Evolutionary conservation across 352 stramenopile genomes (phyloP), one percentile per base, ranked within the genome.

Genomic region (Peronospora destructor): DNA sequence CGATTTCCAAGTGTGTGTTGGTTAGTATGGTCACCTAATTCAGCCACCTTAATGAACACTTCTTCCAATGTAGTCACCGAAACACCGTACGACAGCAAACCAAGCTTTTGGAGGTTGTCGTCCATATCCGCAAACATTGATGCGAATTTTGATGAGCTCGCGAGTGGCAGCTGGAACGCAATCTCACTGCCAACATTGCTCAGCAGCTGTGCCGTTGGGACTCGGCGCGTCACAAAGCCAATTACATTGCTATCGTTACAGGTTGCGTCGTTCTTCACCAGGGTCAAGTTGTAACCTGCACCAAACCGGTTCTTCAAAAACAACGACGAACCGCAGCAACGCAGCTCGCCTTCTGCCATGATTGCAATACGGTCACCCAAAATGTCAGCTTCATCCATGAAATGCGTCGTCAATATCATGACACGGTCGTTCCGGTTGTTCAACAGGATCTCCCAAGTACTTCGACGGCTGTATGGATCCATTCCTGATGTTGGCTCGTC

Each of bases 401-500:
- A 98, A 53, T 98, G 95, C 14, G 90, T 97, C 11, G 86, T 97
- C 10, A 97, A 46, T 21, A 97, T 63, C 51, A 96, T 93, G 28
- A 91, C 59, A 23, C 73, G 66, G 38, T 76, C 67, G 42, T 79
- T 60, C 12, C 73, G 60, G 30, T 71, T 75, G 61, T 80, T 79
- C 29, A 81, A 40, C 42, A 86, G 52, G 19, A 95, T 71, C 30
- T 93, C 65, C 87, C 88, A 97, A 52, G 97, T 79, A 43, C 97
- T 97, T 28, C 95, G 75, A 43, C 95, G 75, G 49, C 71, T 91
- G 59, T 97, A 98, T 13, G 94, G 92, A 57, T 98, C 95, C 90
- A 98, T 97, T 3, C 94, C 94, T 23, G 60, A 85, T 13, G 92
- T 98, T 1, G 93, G 93, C 52, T 98, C 87, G 40, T 97, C 85